These are phyloP conservation scores for Chenopodium album DNA, from an alignment of 148 eudicot species.

Conservation along the genomic window DNA sequence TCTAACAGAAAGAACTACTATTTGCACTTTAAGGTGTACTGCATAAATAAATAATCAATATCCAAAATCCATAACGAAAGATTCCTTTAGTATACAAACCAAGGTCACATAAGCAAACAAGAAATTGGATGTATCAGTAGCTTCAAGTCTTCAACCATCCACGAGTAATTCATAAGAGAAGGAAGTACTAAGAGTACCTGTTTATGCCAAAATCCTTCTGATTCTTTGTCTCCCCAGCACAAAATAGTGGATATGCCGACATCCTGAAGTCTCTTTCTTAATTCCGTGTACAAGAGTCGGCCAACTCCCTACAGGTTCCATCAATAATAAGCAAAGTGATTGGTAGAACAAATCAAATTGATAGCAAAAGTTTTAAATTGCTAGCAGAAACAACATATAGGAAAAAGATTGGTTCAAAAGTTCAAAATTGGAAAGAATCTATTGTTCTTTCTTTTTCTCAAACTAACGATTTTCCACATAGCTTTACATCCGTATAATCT, in stretches of 20 bases:
- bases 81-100: neutral
- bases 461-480: neutral
- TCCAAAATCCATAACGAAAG: neutral
- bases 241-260: slow-evolving; percentile 67
- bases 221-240: slow-evolving; percentile 90
- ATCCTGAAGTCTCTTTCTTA: slow-evolving; percentile 66
- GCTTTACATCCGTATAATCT: neutral
- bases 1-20: neutral
- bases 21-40: neutral
- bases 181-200: slow-evolving; percentile 46
- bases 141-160: neutral
- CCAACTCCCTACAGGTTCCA: slow-evolving; percentile 68
- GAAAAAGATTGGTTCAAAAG: neutral
- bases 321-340: slow-evolving; percentile 12
- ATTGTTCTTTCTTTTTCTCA: neutral
- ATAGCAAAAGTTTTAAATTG: neutral
- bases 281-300: slow-evolving; percentile 48
- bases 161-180: neutral
- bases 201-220: slow-evolving; percentile 92
- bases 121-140: neutral
- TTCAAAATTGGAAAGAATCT: neutral
- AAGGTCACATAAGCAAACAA: slow-evolving; percentile 6
- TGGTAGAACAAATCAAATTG: neutral
- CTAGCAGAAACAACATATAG: too few species aligned
- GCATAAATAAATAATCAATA: neutral